A percentile compares a stretch with the other conserved stretches of the same genome.
These are phyloP conservation scores for Clonostachys byssicola DNA, from an alignment of 2,329 filamentous ascomycete species.

Conservation along the genomic window DNA sequence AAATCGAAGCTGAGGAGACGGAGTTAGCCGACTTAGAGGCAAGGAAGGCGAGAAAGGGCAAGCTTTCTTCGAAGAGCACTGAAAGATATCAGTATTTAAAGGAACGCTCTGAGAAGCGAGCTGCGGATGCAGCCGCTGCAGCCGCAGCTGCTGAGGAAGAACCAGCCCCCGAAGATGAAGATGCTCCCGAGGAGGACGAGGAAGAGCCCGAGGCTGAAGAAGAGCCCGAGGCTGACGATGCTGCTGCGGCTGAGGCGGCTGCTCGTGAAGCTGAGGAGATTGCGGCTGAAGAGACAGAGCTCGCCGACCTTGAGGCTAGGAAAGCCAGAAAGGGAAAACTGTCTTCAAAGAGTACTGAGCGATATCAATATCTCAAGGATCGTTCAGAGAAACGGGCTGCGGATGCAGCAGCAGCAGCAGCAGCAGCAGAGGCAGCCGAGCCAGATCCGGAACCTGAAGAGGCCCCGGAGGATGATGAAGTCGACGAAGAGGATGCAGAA, in stretches of 20 bases:
- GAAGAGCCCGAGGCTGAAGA: neutral
- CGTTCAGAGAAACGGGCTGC: slow-evolving; percentile 11
- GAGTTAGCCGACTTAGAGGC: slow-evolving; percentile 16
- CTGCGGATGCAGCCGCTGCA: slow-evolving; percentile 18
- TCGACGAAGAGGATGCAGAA: slow-evolving; percentile 15
- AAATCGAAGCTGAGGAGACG: slow-evolving; percentile 10
- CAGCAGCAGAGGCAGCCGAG: slow-evolving; percentile 9
- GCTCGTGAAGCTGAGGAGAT: slow-evolving; percentile 4
- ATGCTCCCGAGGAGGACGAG: neutral
- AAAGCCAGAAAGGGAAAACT: slow-evolving; percentile 18
- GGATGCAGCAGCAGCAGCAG: slow-evolving; percentile 17
- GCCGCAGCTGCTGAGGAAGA: slow-evolving; percentile 16
- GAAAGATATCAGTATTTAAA: slow-evolving; percentile 17
- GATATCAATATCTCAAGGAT: slow-evolving; percentile 11
- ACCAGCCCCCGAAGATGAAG: neutral
- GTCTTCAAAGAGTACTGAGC: slow-evolving; percentile 15
- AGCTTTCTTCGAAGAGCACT: slow-evolving; percentile 10
- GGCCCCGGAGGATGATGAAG: slow-evolving; percentile 4
- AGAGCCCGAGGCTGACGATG: slow-evolving; percentile 14
- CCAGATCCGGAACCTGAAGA: slow-evolving; percentile 7
- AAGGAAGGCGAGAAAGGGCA: slow-evolving; percentile 19
- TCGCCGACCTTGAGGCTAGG: slow-evolving; percentile 16
- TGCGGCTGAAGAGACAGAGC: slow-evolving; percentile 11
- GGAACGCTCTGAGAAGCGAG: slow-evolving; percentile 10
- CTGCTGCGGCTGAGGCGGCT: slow-evolving; percentile 8